Evolutionary conservation across 2,329 filamentous ascomycete genomes (phyloP).

Genomic region (Calonectria montana): DNA sequence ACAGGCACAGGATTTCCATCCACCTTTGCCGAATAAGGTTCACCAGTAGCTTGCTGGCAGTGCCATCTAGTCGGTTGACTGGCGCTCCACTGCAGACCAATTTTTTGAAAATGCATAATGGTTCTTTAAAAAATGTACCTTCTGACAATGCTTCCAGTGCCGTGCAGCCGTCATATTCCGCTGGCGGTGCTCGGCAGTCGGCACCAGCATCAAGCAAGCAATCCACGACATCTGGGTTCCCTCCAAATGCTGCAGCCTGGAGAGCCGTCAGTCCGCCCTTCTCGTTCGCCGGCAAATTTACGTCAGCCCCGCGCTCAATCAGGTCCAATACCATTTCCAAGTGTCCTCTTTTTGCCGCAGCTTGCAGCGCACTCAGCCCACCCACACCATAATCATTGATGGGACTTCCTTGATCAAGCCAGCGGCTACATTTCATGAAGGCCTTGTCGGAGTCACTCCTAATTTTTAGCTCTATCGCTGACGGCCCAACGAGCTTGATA

Average conservation of each 20-base stretch:
- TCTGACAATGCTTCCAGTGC: neutral
- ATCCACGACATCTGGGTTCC: neutral
- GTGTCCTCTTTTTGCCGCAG: neutral
- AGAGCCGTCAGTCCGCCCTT: neutral
- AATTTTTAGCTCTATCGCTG: neutral
- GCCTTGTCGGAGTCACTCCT: accelerated
- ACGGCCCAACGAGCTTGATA: neutral
- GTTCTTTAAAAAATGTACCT: neutral
- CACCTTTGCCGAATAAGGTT: neutral
- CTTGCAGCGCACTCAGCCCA: conserved; percentile 9
- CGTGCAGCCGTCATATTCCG: neutral
- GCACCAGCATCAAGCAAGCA: conserved; percentile 14
- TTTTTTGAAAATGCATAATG: neutral
- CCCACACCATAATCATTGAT: neutral
- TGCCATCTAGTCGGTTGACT: neutral
- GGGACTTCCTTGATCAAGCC: conserved; percentile 1
- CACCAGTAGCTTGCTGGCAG: neutral
- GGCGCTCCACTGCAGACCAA: neutral
- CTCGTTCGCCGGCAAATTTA: conserved; percentile 8
- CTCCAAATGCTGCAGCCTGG: neutral
- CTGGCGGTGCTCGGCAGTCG: neutral
- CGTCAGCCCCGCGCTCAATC: neutral
- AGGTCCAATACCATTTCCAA: neutral
- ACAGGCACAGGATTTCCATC: neutral
- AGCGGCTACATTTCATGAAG: neutral